Conservation (phyloP, 2,329 filamentous ascomycete genomes). For the Trichoderma afroharzianum region DNA sequence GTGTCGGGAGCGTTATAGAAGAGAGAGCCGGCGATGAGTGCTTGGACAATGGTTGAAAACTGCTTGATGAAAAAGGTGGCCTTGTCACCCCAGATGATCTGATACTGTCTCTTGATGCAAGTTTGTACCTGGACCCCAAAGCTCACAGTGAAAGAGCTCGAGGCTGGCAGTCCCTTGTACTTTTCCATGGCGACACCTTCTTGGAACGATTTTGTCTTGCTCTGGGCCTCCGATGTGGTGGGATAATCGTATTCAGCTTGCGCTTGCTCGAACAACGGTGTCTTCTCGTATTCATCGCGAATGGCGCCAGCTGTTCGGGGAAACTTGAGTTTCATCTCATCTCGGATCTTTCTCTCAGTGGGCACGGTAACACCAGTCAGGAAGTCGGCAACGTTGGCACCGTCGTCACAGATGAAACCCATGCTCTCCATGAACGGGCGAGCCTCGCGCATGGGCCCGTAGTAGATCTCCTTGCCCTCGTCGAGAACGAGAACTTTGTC, state of each 20-base stretch:
- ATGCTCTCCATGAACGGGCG: constrained; percentile 61
- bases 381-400: constrained; percentile 63
- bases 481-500: constrained; percentile 68
- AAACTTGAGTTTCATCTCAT: constrained; percentile 38
- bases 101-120: constrained; percentile 58
- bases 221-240: constrained; percentile 43
- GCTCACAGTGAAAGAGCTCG: constrained; percentile 53
- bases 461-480: constrained; percentile 62
- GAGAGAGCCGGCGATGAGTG: constrained; percentile 61
- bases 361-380: constrained; percentile 64
- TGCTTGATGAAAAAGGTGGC: constrained; percentile 62
- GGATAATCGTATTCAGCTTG: constrained; percentile 56
- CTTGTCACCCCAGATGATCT: constrained; percentile 63
- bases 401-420: constrained; percentile 60
- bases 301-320: constrained; percentile 46
- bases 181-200: constrained; percentile 53
- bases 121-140: constrained; percentile 54
- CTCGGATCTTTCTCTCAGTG: constrained; percentile 61
- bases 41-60: constrained; percentile 52
- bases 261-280: constrained; percentile 48
- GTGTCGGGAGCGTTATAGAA: constrained; percentile 62
- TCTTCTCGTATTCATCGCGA: constrained; percentile 48
- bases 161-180: constrained; percentile 48
- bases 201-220: constrained; percentile 51
- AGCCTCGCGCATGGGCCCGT: constrained; percentile 57